Percentiles rank a stretch among this genome's conserved stretches.
Conservation (phyloP, 441 rosid species). For the Hura crepitans region DNA sequence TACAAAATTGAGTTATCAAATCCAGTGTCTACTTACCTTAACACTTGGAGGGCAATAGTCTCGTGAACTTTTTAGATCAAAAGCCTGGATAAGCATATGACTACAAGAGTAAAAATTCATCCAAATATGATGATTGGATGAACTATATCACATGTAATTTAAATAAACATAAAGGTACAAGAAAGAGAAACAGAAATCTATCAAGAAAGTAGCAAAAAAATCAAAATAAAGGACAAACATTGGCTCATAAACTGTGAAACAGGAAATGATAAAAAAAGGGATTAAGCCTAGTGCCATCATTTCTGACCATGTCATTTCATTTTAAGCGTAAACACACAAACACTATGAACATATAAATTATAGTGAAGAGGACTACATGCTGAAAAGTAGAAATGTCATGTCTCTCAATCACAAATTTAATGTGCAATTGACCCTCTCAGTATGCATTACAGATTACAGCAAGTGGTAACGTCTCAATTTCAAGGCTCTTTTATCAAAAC, state of each 20-base stretch:
- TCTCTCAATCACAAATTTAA: neutral
- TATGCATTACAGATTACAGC: neutral
- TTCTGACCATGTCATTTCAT: neutral
- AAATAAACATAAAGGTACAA: neutral
- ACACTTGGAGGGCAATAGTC: conserved; percentile 46
- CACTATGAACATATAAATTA: neutral
- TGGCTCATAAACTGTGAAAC: neutral
- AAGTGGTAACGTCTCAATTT: conserved; percentile 3
- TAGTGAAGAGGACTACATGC: neutral
- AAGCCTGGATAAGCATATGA: conserved; percentile 53
- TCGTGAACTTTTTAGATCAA: conserved; percentile 65
- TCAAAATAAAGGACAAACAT: neutral
- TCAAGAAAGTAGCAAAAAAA: neutral
- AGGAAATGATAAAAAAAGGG: neutral
- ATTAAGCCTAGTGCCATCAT: neutral
- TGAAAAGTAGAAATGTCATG: neutral
- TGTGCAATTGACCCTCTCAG: neutral
- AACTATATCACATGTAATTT: neutral
- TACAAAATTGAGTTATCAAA: neutral
- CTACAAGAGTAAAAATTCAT: conserved; percentile 23
- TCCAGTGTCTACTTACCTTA: conserved; percentile 39
- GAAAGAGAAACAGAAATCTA: conserved; percentile 22
- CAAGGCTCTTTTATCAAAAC: conserved; percentile 10
- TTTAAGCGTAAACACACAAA: neutral
- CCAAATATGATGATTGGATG: neutral